Percentiles rank a stretch among this genome's conserved stretches.
These are phyloP conservation scores for Claviceps fusiformis DNA, from an alignment of 2,329 filamentous ascomycete genomes.

Conservation along the genomic window DNA sequence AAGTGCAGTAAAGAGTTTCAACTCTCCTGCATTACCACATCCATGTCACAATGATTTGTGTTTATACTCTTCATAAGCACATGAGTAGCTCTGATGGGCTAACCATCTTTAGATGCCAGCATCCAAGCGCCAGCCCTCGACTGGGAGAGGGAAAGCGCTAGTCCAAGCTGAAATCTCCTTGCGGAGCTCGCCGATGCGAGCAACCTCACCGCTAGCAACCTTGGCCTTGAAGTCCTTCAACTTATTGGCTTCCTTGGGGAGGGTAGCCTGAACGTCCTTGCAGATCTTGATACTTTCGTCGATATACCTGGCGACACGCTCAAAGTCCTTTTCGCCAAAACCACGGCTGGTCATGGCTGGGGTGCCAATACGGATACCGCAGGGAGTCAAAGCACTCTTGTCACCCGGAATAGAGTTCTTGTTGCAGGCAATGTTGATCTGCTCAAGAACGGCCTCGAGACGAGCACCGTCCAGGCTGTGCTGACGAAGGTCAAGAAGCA, in stretches of 20 bases:
- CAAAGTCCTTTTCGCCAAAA: constrained; percentile 85
- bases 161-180: constrained; percentile 87
- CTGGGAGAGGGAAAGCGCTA: constrained; percentile 80
- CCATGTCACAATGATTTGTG: background rate
- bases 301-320: constrained; percentile 80
- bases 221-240: constrained; percentile 98
- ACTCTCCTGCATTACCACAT: constrained; percentile 1
- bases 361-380: constrained; percentile 89
- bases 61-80: background rate
- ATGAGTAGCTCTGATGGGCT: background rate
- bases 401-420: constrained; percentile 98
- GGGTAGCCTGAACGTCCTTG: constrained; percentile 68
- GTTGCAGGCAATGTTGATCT: constrained; percentile 98
- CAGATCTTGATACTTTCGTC: constrained; percentile 78
- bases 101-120: constrained; percentile 36
- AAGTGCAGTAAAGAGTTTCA: background rate
- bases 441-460: constrained; percentile 89
- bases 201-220: constrained; percentile 63
- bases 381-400: constrained; percentile 90
- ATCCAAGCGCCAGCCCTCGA: constrained; percentile 56
- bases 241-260: constrained; percentile 97
- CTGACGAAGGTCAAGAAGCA: constrained; percentile 85
- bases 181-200: constrained; percentile 72
- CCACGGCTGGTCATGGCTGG: constrained; percentile 96
- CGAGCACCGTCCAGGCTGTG: constrained; percentile 81